Conservation (phyloP, 2,329 filamentous ascomycete genomes). For the Magnaporthiopsis rhizophila region DNA sequence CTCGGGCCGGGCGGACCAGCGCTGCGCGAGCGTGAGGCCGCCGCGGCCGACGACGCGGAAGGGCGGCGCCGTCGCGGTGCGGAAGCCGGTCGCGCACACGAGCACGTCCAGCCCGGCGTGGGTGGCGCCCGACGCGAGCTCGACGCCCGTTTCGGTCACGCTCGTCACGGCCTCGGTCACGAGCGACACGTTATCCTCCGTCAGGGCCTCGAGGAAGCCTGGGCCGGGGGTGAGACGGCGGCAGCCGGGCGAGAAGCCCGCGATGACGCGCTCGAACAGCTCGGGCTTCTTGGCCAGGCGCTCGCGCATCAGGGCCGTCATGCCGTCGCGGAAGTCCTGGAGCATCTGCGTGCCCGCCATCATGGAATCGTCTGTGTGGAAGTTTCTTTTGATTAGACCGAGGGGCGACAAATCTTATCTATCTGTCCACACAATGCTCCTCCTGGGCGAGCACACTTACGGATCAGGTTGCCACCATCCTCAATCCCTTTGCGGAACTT, state of each 20-base stretch:
- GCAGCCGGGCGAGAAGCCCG: conserved; percentile 35
- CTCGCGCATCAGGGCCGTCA: conserved; percentile 29
- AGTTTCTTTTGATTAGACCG: not conserved
- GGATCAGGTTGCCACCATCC: conserved; percentile 31
- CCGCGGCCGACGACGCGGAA: conserved; percentile 32
- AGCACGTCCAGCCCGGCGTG: conserved; percentile 33
- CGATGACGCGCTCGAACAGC: conserved; percentile 33
- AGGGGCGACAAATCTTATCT: too few relatives aligned
- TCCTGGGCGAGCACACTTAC: not conserved
- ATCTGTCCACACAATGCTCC: too few relatives aligned
- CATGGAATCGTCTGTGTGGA: conserved; percentile 24
- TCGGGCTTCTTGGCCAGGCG: conserved; percentile 34
- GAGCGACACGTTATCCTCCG: conserved; percentile 31
- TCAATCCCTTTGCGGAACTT: conserved; percentile 37
- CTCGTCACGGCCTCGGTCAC: conserved; percentile 24
- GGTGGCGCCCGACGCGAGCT: conserved; percentile 17
- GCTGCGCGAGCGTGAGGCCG: conserved; percentile 26
- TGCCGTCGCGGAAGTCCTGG: conserved; percentile 20
- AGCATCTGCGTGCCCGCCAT: conserved; percentile 28
- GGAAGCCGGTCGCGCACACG: conserved; percentile 40
- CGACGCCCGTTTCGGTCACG: conserved; percentile 28
- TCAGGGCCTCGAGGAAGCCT: conserved; percentile 37
- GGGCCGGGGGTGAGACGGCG: conserved; percentile 36
- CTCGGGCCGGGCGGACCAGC: conserved; percentile 30
- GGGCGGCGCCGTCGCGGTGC: conserved; percentile 29